These are phyloP conservation scores for Ophiostoma populinum DNA, from an alignment of 2,329 filamentous ascomycete species.

Conservation along the genomic window DNA sequence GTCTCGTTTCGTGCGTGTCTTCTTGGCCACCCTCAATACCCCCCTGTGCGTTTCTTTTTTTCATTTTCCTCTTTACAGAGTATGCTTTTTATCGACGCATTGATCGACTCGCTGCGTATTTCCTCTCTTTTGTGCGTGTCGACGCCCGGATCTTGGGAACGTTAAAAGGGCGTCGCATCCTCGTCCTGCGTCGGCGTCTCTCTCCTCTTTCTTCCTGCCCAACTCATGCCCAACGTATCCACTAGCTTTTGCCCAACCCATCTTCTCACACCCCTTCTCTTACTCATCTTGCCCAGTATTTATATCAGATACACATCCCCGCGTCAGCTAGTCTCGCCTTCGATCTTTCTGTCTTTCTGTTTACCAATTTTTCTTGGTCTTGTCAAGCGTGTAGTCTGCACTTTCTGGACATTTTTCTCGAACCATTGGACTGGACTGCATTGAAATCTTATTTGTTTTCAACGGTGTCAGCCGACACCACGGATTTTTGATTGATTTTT, in stretches of 20 bases:
- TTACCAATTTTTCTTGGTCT: background rate
- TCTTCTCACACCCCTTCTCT: background rate
- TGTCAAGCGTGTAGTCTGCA: background rate
- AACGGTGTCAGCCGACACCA: no score
- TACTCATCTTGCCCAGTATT: background rate
- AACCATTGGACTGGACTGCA: background rate
- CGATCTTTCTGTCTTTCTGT: background rate
- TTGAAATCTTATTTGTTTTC: no score
- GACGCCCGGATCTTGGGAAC: no score
- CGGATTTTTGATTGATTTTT: background rate
- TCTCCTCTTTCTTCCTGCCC: conserved; percentile 14
- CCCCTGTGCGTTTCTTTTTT: background rate
- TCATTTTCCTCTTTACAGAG: no score
- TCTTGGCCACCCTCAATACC: conserved; percentile 1
- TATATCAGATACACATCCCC: background rate
- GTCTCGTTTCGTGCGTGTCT: background rate
- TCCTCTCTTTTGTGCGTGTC: no score
- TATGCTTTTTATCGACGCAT: no score
- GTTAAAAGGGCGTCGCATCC: conserved; percentile 2
- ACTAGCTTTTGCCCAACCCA: conserved; percentile 5
- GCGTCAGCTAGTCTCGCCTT: background rate
- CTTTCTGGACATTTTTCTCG: background rate
- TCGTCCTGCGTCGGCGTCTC: background rate
- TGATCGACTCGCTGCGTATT: background rate
- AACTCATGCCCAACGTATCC: conserved; percentile 16